These are phyloP conservation scores for Lichtheimia corymbifera DNA, from an alignment of 371 early-diverging fungal genomes.

Conservation along the genomic window DNA sequence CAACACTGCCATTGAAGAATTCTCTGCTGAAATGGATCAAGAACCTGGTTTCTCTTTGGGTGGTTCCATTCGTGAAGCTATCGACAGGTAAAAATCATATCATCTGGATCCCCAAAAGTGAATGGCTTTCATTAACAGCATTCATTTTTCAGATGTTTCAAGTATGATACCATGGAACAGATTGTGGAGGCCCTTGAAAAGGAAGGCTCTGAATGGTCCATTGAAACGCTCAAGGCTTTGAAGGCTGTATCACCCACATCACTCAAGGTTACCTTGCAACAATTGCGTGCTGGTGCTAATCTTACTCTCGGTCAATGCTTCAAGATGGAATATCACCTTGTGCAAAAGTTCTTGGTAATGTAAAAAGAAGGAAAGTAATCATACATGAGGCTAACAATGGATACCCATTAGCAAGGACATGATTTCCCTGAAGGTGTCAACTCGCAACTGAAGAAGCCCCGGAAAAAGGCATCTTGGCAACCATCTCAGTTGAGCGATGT, in stretches of 20 bases:
- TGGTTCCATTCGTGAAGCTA: constrained; percentile 68
- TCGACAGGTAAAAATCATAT: constrained; percentile 61
- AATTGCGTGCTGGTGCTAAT: constrained; percentile 75
- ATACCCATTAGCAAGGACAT: constrained; percentile 51
- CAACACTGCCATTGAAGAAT: constrained; percentile 92
- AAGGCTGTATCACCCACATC: constrained; percentile 82
- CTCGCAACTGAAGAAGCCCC: constrained; percentile 71
- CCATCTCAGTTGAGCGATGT: constrained; percentile 62
- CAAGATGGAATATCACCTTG: constrained; percentile 84
- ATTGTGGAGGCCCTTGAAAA: constrained; percentile 81
- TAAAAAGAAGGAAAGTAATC: not conserved
- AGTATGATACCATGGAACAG: constrained; percentile 75
- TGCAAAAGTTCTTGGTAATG: constrained; percentile 73
- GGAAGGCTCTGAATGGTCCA: constrained; percentile 67
- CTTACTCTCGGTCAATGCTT: constrained; percentile 79
- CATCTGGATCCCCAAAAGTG: not conserved
- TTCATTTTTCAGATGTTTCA: constrained; percentile 63
- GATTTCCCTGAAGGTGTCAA: constrained; percentile 92
- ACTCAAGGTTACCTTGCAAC: constrained; percentile 85
- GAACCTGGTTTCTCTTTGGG: constrained; percentile 51
- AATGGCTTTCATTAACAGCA: not conserved
- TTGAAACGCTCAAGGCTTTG: constrained; percentile 68
- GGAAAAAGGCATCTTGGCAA: constrained; percentile 71
- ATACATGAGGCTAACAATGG: not conserved
- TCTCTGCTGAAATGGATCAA: constrained; percentile 59